A percentile compares a stretch with the other conserved stretches of the same genome.
phyloP scores from a whole-genome alignment of 148 eudicot genomes.

The Polygonum aviculare region DNA sequence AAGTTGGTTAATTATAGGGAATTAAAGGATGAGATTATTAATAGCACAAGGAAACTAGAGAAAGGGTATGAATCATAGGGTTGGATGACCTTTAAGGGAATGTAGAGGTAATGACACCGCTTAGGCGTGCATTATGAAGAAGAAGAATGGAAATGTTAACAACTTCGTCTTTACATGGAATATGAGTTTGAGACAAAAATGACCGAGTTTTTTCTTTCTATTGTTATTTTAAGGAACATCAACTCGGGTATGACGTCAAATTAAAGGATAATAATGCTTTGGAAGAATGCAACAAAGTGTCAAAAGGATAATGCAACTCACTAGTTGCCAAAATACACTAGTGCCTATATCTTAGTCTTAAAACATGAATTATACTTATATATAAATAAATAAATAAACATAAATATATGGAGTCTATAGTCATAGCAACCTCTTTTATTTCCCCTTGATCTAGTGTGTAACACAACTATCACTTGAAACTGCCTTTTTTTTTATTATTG shows the following conservation, averaged over 20 bases:
- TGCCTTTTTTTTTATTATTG: no score
- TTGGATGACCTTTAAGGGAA: neutral
- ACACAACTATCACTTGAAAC: no score
- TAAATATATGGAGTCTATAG: neutral
- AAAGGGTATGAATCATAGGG: neutral
- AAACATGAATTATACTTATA: neutral
- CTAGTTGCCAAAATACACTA: neutral
- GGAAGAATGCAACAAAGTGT: constrained; percentile 5
- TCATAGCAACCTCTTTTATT: neutral
- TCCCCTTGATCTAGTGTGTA: no score
- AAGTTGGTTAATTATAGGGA: neutral
- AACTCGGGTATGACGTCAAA: neutral
- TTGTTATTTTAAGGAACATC: neutral
- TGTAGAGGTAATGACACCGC: neutral
- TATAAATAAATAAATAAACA: neutral
- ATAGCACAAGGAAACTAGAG: neutral
- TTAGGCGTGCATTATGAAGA: neutral
- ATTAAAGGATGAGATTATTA: neutral
- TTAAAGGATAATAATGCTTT: neutral
- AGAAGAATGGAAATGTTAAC: neutral
- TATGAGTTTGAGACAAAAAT: neutral
- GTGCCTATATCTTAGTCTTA: neutral
- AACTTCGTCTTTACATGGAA: neutral
- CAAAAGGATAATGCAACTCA: neutral
- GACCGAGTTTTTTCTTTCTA: neutral